Evolutionary conservation across 164 flowering plant genomes (phyloP), one percentile per base, ranked within the genome.

Genomic region (Tetrastigma voinierianum): DNA sequence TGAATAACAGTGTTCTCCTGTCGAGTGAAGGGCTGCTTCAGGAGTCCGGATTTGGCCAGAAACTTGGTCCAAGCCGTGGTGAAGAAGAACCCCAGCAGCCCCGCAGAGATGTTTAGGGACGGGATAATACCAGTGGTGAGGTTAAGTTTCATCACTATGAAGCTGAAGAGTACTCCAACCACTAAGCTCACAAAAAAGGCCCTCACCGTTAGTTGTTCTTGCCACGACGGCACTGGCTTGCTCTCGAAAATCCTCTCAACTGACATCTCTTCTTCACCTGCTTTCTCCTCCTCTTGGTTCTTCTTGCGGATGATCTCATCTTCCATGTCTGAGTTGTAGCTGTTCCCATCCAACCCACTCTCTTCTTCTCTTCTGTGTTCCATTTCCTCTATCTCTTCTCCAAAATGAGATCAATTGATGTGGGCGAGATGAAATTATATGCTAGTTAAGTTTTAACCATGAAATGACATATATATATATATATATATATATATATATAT

Each of bases 1-100:
- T 75, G 78, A 13, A 75, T 67, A 14, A 75, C 74, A 20, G 78
- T 75, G 57, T 75, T 75, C 62, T 75, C 78, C 16, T 75, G 78
- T 16, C 78, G 14, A 17, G 78, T 75, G 11, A 75, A 75, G 3
- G 78, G 78, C 67, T 66, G 71, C 40, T 21, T 43, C 14, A 75
- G 25, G 4, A 70, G 14, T 0, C 78, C 78, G 16, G 61, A 61
- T 10, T 55, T 70, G 24, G 21, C 48, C 1, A 75, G 53, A 9
- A 67, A 46, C 66, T 51, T 53, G 11, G 72, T 75, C 74, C 74
- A 75, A 0, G 55, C 32, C 58, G 54, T 67, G 40, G 67, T 61
- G 45, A 75, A 71, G 58, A 67, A 56, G 62, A 70, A 75, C 1
- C 72, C 78, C 46, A 70, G 47, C 0, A 75, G 65, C 3, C 72